A percentile compares a stretch with the other conserved stretches of the same genome.
phyloP scores from a whole-genome alignment of 2,329 filamentous ascomycete genomes.

The Elsinoe ampelina region DNA sequence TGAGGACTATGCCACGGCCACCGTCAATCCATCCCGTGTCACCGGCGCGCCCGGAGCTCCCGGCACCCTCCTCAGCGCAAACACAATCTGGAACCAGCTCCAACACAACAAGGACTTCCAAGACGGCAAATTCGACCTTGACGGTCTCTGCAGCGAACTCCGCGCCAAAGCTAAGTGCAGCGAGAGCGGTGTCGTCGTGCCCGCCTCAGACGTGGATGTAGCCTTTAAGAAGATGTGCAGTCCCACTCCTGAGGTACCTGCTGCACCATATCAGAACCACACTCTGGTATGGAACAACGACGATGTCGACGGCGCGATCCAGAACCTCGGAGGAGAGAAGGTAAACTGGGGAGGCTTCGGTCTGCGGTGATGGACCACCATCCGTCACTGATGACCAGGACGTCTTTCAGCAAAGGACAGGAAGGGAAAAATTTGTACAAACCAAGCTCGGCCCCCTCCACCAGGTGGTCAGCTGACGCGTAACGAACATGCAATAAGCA shows the following conservation, averaged over 20 bases:
- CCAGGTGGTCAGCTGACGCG: neutral
- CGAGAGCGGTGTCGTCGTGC: constrained; percentile 78
- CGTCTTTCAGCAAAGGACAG: neutral
- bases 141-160: constrained; percentile 83
- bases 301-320: neutral
- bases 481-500: neutral
- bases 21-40: constrained; percentile 12
- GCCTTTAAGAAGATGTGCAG: constrained; percentile 38
- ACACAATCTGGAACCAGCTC: constrained; percentile 89
- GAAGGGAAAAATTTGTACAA: neutral
- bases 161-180: constrained; percentile 95
- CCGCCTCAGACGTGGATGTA: constrained; percentile 76
- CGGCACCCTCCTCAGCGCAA: constrained; percentile 66
- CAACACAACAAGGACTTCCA: constrained; percentile 81
- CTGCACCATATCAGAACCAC: constrained; percentile 1
- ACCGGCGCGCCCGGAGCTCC: constrained; percentile 46
- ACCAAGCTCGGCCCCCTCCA: neutral
- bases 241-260: constrained; percentile 21
- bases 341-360: constrained; percentile 11
- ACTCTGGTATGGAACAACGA: constrained; percentile 1
- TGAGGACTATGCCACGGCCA: constrained; percentile 44
- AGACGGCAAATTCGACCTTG: constrained; percentile 85
- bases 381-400: neutral
- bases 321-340: neutral
- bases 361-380: neutral